Conservation (phyloP, 805 yeast species). For the Helenozyma baotianmanensis region DNA sequence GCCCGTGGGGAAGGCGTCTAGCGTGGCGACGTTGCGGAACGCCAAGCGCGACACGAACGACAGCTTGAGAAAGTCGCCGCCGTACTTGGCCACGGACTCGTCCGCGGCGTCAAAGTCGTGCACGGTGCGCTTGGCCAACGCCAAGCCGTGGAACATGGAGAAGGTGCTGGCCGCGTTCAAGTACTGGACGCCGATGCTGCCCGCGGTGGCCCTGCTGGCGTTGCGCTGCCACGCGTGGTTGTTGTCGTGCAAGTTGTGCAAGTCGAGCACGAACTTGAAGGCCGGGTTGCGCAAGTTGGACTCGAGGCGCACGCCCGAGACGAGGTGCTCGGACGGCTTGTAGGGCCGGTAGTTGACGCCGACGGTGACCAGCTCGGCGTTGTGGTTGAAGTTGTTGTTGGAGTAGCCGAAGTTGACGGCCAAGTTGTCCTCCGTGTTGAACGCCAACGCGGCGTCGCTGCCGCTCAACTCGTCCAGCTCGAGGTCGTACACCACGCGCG, state of each 20-base stretch:
- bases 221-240: constrained; percentile 49
- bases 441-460: constrained; percentile 31
- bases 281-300: constrained; percentile 44
- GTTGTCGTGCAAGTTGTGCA: constrained; percentile 35
- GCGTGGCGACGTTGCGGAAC: constrained; percentile 19
- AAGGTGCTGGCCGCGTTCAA: constrained; percentile 20
- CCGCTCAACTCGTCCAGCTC: constrained; percentile 33
- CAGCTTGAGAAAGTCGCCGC: constrained; percentile 34
- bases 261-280: constrained; percentile 36
- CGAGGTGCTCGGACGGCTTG: constrained; percentile 44
- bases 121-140: constrained; percentile 53
- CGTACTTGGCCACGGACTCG: constrained; percentile 31
- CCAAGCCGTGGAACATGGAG: constrained; percentile 47
- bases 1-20: constrained; percentile 37
- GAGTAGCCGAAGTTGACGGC: constrained; percentile 36
- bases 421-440: constrained; percentile 36
- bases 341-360: constrained; percentile 46
- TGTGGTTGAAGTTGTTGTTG: constrained; percentile 42
- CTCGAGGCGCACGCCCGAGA: constrained; percentile 41
- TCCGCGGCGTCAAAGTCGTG: constrained; percentile 51
- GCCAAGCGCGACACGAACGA: constrained; percentile 25
- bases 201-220: constrained; percentile 51
- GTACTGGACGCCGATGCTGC: constrained; percentile 47
- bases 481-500: constrained; percentile 41
- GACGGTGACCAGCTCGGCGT: constrained; percentile 50